Conservation (phyloP, 805 yeast genomes). For the Candida schatavii region DNA sequence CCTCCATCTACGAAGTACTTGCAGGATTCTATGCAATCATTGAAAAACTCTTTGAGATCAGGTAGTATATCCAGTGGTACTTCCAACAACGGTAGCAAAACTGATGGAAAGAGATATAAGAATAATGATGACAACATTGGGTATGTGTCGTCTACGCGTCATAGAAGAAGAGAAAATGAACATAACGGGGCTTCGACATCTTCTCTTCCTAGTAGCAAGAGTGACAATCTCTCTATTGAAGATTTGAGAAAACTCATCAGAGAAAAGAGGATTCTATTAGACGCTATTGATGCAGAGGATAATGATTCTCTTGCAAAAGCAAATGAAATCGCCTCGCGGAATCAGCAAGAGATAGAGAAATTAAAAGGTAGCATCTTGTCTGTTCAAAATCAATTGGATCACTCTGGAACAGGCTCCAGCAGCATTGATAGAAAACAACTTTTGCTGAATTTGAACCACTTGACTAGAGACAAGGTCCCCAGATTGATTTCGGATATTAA, state of each 20-base stretch:
- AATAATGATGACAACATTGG: slow-evolving; percentile 70
- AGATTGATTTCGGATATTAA: slow-evolving; percentile 61
- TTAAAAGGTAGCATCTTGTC: slow-evolving; percentile 60
- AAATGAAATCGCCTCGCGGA: slow-evolving; percentile 37
- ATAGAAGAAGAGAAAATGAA: slow-evolving; percentile 36
- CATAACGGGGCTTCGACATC: slow-evolving; percentile 18
- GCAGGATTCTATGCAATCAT: slow-evolving; percentile 64
- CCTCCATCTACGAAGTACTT: slow-evolving; percentile 82
- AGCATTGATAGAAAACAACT: slow-evolving; percentile 49
- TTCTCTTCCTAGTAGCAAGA: slow-evolving; percentile 16
- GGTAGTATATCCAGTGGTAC: slow-evolving; percentile 20
- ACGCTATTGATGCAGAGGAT: slow-evolving; percentile 69
- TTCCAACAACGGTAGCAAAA: slow-evolving; percentile 10
- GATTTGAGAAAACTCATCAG: slow-evolving; percentile 62
- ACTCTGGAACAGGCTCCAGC: slow-evolving; percentile 30
- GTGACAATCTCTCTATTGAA: slow-evolving; percentile 42
- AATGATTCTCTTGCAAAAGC: slow-evolving; percentile 35
- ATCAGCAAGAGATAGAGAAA: slow-evolving; percentile 56
- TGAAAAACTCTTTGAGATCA: slow-evolving; percentile 61
- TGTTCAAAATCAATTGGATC: slow-evolving; percentile 38
- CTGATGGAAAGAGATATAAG: slow-evolving; percentile 45
- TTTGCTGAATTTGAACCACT: slow-evolving; percentile 52
- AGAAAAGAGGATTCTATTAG: slow-evolving; percentile 69
- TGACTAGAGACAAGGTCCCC: slow-evolving; percentile 69
- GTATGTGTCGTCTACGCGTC: slow-evolving; percentile 68